These are phyloP conservation scores for Byssochlamys sp. DNA, from an alignment of 2,329 filamentous ascomycete genomes.

Conservation along the genomic window DNA sequence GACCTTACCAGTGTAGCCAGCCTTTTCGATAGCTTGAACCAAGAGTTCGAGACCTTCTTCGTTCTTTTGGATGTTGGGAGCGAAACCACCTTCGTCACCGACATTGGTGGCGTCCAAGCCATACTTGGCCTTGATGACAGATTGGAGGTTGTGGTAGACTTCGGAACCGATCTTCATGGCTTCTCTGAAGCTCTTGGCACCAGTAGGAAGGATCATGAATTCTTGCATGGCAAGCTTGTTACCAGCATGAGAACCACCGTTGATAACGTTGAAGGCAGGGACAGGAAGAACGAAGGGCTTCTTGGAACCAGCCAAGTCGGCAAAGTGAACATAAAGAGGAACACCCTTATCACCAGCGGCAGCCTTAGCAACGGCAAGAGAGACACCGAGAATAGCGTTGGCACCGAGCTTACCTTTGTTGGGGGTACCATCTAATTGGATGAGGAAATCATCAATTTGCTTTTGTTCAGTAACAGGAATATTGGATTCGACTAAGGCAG, in stretches of 20 bases:
- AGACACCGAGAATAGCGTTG: slow-evolving; percentile 80
- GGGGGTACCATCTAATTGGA: slow-evolving; percentile 69
- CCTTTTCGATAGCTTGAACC: slow-evolving; percentile 82
- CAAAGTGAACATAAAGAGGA: slow-evolving; percentile 78
- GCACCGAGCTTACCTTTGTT: slow-evolving; percentile 84
- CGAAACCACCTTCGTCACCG: slow-evolving; percentile 98
- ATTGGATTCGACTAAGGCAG: slow-evolving; percentile 70
- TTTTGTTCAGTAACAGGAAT: slow-evolving; percentile 79
- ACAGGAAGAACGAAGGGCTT: slow-evolving; percentile 84
- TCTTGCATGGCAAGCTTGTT: slow-evolving; percentile 91
- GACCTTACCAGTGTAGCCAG: slow-evolving; percentile 90
- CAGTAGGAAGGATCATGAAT: slow-evolving; percentile 91
- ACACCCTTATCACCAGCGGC: slow-evolving; percentile 81
- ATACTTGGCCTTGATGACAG: slow-evolving; percentile 97
- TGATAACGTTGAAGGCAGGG: slow-evolving; percentile 88
- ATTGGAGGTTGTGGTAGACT: slow-evolving; percentile 97
- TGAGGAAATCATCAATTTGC: slow-evolving; percentile 74
- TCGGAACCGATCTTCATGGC: too few relatives aligned
- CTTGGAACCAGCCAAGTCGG: slow-evolving; percentile 78
- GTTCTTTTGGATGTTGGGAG: slow-evolving; percentile 92
- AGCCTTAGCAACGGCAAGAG: slow-evolving; percentile 75
- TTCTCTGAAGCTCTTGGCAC: too few relatives aligned
- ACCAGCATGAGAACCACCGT: slow-evolving; percentile 92
- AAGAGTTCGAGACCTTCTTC: slow-evolving; percentile 96
- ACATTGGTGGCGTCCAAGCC: slow-evolving; percentile 98